Base-by-base conservation (phyloP, 768 basidiomycete genomes). In the Stropharia rugosoannulata region DNA sequence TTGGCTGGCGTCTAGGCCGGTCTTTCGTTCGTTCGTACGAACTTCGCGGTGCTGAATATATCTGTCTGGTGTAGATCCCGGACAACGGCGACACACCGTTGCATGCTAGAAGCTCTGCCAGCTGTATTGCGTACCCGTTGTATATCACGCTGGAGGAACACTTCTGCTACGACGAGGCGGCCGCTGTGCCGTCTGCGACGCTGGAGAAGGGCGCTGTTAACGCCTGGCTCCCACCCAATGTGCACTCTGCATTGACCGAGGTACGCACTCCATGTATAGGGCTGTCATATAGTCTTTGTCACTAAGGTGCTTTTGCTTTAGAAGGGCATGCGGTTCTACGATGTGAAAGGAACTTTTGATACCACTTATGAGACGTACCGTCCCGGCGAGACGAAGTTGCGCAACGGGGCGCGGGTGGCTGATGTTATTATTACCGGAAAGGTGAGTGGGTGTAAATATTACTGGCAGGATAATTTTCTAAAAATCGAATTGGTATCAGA, bases 401-500 rank as follows among this genome's bases (percentile, higher is more conserved):
- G 49, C 39, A 38, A 27, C 60, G 40, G 35, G 64, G 65, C 35
- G 51, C 67, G 64, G 25, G 64, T 73, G 32, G 66, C 66, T 8
- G 83, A 85, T 63, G 70, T 84, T 47, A 75, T 84, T 54, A 74
- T 85, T 47, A 80, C 78, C 4, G 83, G 82, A 39, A 70, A 75
- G 68, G 83, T 82, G 53, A 12, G n/a, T n/a, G 76, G 71, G 12
- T 19, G n/a, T n/a, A 25, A n/a, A 42, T n/a, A 29, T 22, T 39
- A 8, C 18, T 32, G 0, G 18, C 13, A 10, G 16, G 10, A 25
- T 18, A 38, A 25, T 25, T 18, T 8, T 19, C 19, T 54, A 18
- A 38, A 40, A 32, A 37, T 18, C 22, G 15, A 36, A 32, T 11
- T 57, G 16, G 29, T 41, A 32, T 37, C 32, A 83, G 82, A 79